Conservation (phyloP, 2,329 filamentous ascomycete genomes). For the Penicillium carneum region DNA sequence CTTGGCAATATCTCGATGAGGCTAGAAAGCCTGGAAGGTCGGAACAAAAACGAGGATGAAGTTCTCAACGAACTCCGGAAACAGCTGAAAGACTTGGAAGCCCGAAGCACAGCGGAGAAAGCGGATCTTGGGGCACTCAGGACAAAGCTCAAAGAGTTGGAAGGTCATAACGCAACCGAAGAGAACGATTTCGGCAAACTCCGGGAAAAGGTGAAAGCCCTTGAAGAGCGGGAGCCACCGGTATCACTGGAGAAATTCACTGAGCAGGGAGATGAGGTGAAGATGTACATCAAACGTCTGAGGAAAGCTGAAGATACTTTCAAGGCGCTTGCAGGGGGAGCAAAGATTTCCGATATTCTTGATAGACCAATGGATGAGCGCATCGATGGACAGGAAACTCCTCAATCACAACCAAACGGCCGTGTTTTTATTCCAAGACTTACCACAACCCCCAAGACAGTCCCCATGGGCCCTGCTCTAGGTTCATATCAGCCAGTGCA, state of each 20-base stretch:
- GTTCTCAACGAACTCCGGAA: background rate
- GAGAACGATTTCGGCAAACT: background rate
- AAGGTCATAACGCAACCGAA: no score
- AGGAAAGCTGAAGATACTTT: constrained; percentile 6
- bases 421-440: background rate
- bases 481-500: background rate
- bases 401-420: background rate
- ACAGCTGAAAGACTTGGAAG: background rate
- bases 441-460: background rate
- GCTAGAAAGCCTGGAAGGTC: background rate
- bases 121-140: background rate
- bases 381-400: background rate
- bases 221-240: background rate
- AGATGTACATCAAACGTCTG: constrained; percentile 9
- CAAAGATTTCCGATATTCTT: background rate
- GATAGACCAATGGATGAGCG: background rate
- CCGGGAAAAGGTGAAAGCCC: background rate
- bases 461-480: background rate
- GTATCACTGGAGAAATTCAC: background rate
- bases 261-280: background rate
- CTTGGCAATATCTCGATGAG: background rate
- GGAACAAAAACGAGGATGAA: background rate
- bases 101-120: no score
- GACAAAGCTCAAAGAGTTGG: background rate
- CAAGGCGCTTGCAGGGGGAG: background rate